phyloP scores from a whole-genome alignment of 208 protist genomes.

The Strigomonas galati region DNA sequence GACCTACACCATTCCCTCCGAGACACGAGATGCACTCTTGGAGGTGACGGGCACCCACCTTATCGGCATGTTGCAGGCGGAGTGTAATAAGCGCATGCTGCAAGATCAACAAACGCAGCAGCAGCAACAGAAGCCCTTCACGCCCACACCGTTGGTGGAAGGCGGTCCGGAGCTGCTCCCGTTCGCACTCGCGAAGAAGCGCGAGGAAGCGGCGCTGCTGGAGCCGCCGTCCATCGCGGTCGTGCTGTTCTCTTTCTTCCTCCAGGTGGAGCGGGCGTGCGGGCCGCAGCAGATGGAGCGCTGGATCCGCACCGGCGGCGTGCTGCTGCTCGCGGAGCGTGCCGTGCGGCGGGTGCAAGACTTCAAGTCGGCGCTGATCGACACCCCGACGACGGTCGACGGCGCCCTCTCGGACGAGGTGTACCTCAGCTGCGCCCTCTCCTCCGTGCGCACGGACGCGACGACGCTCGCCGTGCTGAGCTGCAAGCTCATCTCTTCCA shows the following conservation, averaged over 20 bases:
- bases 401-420: conserved; percentile 75
- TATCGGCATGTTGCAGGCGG: conserved; percentile 34
- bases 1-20: conserved; percentile 18
- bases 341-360: conserved; percentile 37
- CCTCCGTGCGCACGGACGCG: conserved; percentile 38
- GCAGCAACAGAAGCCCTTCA: not conserved
- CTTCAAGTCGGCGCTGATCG: conserved; percentile 45
- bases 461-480: conserved; percentile 49
- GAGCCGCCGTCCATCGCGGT: conserved; percentile 50
- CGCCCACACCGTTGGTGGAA: not conserved
- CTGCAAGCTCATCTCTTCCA: conserved; percentile 57
- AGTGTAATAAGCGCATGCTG: conserved; percentile 16
- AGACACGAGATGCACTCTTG: conserved; percentile 33
- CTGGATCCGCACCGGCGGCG: conserved; percentile 30
- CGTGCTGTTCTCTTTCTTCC: conserved; percentile 47
- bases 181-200: conserved; percentile 23
- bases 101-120: no score
- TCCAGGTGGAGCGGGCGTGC: conserved; percentile 35
- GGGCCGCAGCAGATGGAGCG: conserved; percentile 15
- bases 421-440: conserved; percentile 61
- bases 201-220: conserved; percentile 33
- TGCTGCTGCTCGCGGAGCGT: conserved; percentile 21
- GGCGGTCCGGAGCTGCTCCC: conserved; percentile 22
- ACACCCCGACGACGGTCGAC: conserved; percentile 55
- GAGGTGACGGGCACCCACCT: conserved; percentile 30